phyloP scores from a whole-genome alignment of 169 alveolate species.

The Plasmodium reichenowi region DNA sequence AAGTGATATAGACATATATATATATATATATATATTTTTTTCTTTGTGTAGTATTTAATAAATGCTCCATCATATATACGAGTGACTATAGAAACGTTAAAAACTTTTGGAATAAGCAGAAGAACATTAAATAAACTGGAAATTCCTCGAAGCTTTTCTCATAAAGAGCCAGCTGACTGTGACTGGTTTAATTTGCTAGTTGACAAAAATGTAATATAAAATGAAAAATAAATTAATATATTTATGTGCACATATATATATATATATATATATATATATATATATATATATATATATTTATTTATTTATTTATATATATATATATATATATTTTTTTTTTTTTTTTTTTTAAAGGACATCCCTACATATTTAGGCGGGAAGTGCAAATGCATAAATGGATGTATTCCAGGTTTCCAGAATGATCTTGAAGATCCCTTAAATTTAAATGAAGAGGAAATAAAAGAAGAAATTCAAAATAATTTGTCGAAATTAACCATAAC shows the following conservation, averaged over 20 bases:
- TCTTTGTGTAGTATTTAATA: conserved; percentile 42
- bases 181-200: conserved; percentile 61
- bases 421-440: conserved; percentile 30
- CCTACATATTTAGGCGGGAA: conserved; percentile 60
- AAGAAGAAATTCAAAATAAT: conserved; percentile 46
- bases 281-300: neutral
- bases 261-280: neutral
- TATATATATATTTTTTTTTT: neutral
- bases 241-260: neutral
- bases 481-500: conserved; percentile 22
- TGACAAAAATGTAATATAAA: conserved; percentile 41
- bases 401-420: conserved; percentile 60
- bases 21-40: neutral
- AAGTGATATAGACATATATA: neutral
- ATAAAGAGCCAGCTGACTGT: conserved; percentile 56
- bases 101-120: conserved; percentile 59
- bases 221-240: neutral
- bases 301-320: neutral
- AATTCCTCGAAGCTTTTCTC: conserved; percentile 39
- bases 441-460: conserved; percentile 40
- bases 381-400: conserved; percentile 60
- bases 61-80: conserved; percentile 73
- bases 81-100: conserved; percentile 54
- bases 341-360: conserved; percentile 33
- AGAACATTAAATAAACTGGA: conserved; percentile 64